Evolutionary conservation across 179 eudicot species (phyloP).

Genomic region (Amaranthus tricolor): DNA sequence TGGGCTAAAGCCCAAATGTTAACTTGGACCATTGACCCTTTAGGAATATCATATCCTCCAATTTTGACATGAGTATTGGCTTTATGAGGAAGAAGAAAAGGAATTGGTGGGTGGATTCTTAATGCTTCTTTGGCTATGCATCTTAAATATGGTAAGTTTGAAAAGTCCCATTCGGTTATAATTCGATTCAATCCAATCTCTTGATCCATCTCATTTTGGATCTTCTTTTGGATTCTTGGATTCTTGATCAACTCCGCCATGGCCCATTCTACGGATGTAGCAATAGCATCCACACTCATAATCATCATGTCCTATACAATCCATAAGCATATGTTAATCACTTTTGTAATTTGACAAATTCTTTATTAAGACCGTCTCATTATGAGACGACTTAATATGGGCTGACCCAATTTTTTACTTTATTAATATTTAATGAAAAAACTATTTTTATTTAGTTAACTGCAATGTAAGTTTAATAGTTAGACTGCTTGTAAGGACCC

Average conservation of each 20-base stretch:
- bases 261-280: slow-evolving; percentile 59
- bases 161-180: slow-evolving; percentile 55
- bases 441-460: no score
- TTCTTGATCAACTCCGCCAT: slow-evolving; percentile 61
- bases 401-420: no score
- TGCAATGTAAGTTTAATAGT: no score
- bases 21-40: slow-evolving; percentile 53
- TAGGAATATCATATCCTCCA: slow-evolving; percentile 68
- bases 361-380: no score
- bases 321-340: background rate
- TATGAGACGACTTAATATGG: no score
- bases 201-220: slow-evolving; percentile 60
- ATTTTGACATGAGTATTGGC: slow-evolving; percentile 54
- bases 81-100: slow-evolving; percentile 60
- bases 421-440: no score
- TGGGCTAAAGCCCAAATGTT: slow-evolving; percentile 70
- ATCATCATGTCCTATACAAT: slow-evolving; percentile 57
- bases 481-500: no score
- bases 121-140: slow-evolving; percentile 57
- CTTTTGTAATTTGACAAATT: no score
- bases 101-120: slow-evolving; percentile 69
- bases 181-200: slow-evolving; percentile 52
- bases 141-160: slow-evolving; percentile 61
- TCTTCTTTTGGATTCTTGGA: slow-evolving; percentile 59
- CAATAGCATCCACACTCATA: slow-evolving; percentile 58